Percentiles rank a stretch among this genome's conserved stretches.
These are phyloP conservation scores for Anacardium occidentale DNA, from an alignment of 345 rosid genomes.

Conservation along the genomic window DNA sequence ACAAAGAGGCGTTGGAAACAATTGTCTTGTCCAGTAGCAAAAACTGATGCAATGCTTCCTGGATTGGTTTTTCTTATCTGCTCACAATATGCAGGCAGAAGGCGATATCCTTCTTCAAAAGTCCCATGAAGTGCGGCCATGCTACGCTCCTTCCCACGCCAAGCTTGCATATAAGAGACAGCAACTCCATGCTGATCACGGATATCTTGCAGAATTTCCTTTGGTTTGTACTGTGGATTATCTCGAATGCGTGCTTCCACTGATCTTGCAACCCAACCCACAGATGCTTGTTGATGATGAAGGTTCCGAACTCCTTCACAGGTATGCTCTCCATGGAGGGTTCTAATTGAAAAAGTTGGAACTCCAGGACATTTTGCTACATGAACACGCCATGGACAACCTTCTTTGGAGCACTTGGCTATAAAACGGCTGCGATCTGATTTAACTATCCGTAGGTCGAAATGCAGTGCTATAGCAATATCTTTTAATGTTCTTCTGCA, in stretches of 20 bases:
- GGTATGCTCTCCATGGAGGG: slow-evolving; percentile 87
- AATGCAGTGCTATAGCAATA: slow-evolving; percentile 89
- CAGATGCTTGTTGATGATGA: slow-evolving; percentile 99
- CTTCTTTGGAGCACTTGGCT: slow-evolving; percentile 99
- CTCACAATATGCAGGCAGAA: slow-evolving; percentile 89
- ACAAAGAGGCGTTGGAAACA: slow-evolving; percentile 94
- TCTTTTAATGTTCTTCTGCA: slow-evolving; percentile 95
- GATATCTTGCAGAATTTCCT: slow-evolving; percentile 92
- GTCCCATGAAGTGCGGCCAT: slow-evolving; percentile 99
- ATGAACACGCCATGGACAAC: slow-evolving; percentile 99
- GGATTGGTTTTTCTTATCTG: slow-evolving; percentile 79
- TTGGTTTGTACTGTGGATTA: slow-evolving; percentile 94
- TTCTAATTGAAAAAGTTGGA: slow-evolving; percentile 79
- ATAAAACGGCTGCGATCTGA: slow-evolving; percentile 97
- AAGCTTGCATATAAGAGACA: slow-evolving; percentile 99
- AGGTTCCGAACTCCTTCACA: slow-evolving; percentile 92
- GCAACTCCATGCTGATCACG: slow-evolving; percentile 97
- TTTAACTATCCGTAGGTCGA: slow-evolving; percentile 95
- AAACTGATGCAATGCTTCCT: slow-evolving; percentile 90
- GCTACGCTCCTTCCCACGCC: slow-evolving; percentile 99
- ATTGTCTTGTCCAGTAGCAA: slow-evolving; percentile 78
- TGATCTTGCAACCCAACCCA: slow-evolving; percentile 99
- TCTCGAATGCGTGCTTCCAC: slow-evolving; percentile 91
- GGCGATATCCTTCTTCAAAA: slow-evolving; percentile 89
- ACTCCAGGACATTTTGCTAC: slow-evolving; percentile 96